Conservation (phyloP, 2,329 filamentous ascomycete species). For the Fusarium setosum region DNA sequence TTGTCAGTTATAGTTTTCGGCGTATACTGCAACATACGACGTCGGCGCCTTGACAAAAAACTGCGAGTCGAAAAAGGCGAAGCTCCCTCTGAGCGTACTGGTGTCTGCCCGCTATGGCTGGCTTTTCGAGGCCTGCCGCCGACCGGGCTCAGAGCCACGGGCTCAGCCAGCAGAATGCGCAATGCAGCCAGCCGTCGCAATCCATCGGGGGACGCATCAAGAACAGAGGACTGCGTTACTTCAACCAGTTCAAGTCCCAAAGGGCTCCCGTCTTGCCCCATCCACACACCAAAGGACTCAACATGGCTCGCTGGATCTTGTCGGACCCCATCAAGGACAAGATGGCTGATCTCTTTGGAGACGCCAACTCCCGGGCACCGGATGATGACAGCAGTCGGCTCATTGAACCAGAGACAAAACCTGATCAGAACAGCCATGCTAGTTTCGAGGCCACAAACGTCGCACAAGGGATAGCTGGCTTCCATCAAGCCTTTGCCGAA, state of each 20-base stretch:
- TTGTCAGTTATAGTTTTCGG: not conserved
- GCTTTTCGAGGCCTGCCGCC: no score
- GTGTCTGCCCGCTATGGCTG: no score
- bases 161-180: not conserved
- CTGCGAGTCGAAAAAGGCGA: not conserved
- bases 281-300: not conserved
- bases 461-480: not conserved
- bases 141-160: not conserved
- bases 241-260: not conserved
- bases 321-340: constrained; percentile 4
- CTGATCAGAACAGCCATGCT: not conserved
- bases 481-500: not conserved
- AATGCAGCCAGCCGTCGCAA: not conserved
- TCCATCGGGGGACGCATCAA: constrained; percentile 14
- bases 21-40: not conserved
- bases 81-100: no score
- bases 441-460: not conserved
- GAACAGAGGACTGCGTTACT: constrained; percentile 13
- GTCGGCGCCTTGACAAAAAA: not conserved
- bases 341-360: not conserved
- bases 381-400: not conserved
- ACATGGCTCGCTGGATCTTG: not conserved
- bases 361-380: not conserved
- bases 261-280: not conserved
- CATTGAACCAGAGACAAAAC: not conserved